Conservation (phyloP, 441 rosid genomes). For the Syzygium syzygioides region DNA sequence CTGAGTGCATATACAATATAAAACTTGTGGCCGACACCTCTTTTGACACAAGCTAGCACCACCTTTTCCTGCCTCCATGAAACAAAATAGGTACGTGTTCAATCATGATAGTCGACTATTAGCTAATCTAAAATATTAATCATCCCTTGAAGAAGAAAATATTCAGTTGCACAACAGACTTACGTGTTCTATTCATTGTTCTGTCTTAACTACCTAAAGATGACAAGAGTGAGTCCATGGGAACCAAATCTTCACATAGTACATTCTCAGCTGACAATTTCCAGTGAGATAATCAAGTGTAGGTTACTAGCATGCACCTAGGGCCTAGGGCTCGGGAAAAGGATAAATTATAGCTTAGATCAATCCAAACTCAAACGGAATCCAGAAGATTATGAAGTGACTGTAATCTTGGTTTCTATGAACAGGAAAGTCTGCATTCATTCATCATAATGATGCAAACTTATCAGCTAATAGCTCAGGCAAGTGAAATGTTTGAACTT, state of each 20-base stretch:
- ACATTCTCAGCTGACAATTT: not conserved
- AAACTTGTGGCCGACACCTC: not conserved
- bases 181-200: not conserved
- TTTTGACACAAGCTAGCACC: not conserved
- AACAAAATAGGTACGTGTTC: not conserved
- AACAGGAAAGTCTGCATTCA: not conserved
- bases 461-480: not conserved
- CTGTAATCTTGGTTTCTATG: too few relatives aligned
- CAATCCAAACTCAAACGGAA: not conserved
- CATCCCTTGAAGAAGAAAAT: not conserved
- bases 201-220: not conserved
- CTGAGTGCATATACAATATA: not conserved
- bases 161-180: not conserved
- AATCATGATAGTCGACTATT: not conserved
- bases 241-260: not conserved
- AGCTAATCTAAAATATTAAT: not conserved
- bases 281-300: not conserved
- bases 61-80: not conserved
- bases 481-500: not conserved
- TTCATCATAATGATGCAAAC: not conserved
- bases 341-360: not conserved
- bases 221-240: not conserved
- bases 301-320: not conserved
- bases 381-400: not conserved
- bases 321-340: not conserved